Evolutionary conservation across 2,329 filamentous ascomycete species (phyloP).

Genomic region (Xylaria sp.): DNA sequence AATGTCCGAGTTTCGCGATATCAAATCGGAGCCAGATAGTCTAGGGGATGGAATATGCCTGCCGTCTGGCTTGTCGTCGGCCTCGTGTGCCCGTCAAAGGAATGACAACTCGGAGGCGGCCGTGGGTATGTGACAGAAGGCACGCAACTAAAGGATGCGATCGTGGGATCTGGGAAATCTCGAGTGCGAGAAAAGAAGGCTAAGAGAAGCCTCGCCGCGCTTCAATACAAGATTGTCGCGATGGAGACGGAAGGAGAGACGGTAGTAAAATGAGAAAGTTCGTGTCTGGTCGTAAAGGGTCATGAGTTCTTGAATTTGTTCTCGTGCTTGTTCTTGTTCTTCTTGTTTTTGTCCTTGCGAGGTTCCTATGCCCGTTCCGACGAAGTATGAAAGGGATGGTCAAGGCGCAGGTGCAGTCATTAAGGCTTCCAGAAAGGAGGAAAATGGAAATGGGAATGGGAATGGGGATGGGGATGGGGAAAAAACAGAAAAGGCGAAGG

Average conservation of each 20-base stretch:
- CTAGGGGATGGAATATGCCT: not conserved
- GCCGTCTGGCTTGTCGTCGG: not conserved
- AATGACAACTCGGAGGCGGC: not conserved
- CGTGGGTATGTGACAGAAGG: not conserved
- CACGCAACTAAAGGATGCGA: not conserved
- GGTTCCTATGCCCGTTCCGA: not conserved
- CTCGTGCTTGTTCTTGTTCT: too few species aligned
- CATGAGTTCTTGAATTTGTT: constrained; percentile 1
- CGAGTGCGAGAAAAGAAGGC: not conserved
- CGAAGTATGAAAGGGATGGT: constrained; percentile 7
- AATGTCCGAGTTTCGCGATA: constrained; percentile 10
- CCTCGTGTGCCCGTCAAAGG: not conserved
- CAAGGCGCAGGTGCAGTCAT: constrained; percentile 10
- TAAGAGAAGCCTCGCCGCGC: too few species aligned
- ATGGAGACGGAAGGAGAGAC: not conserved
- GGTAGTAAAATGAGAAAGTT: not conserved
- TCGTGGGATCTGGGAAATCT: not conserved
- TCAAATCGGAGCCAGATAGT: not conserved
- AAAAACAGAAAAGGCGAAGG: constrained; percentile 4
- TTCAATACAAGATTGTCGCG: not conserved
- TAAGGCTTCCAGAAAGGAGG: not conserved
- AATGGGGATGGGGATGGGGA: constrained; percentile 2
- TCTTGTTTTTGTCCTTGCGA: too few species aligned
- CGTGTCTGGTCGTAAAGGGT: constrained; percentile 18
- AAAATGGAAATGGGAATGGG: constrained; percentile 1